Percentiles rank a stretch among this genome's conserved stretches.
Conservation (phyloP, 768 basidiomycete species). For the Hericium rajendrae region DNA sequence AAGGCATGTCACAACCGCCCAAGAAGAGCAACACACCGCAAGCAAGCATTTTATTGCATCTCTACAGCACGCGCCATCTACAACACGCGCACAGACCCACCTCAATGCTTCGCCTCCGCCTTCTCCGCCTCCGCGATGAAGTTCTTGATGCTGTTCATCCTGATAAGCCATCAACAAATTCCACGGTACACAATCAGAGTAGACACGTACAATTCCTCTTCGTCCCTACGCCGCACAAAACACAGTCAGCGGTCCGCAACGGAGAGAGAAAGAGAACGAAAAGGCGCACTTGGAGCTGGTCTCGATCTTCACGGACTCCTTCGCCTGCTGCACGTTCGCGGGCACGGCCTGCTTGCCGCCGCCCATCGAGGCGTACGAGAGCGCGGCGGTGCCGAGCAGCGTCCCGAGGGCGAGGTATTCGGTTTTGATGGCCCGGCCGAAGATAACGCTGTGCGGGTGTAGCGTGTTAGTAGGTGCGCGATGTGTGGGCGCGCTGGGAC, state of each 20-base stretch:
- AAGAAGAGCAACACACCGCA: too few species aligned
- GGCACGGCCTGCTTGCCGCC: slow-evolving; percentile 38
- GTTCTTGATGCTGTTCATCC: slow-evolving; percentile 62
- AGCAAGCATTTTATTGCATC: too few species aligned
- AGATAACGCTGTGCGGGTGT: slow-evolving; percentile 43
- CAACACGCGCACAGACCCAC: slow-evolving; percentile 10
- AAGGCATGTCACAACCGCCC: too few species aligned
- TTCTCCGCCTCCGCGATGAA: slow-evolving; percentile 82
- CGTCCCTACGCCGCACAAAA: slow-evolving; percentile 43
- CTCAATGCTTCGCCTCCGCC: slow-evolving; percentile 39
- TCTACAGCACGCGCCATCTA: too few species aligned
- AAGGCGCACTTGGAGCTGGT: slow-evolving; percentile 56
- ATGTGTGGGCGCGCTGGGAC: neutral
- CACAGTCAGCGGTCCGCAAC: slow-evolving; percentile 1
- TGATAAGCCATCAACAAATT: slow-evolving; percentile 31
- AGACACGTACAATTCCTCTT: slow-evolving; percentile 70
- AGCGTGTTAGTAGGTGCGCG: neutral
- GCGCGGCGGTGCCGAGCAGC: slow-evolving; percentile 45
- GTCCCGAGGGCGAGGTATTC: slow-evolving; percentile 71
- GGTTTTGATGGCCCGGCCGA: slow-evolving; percentile 74
- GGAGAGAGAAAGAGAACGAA: neutral
- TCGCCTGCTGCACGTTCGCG: slow-evolving; percentile 43
- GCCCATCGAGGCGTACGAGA: slow-evolving; percentile 42
- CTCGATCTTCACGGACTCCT: slow-evolving; percentile 48
- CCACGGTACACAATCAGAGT: slow-evolving; percentile 5